Percentiles rank a stretch among this genome's conserved stretches.
These are phyloP conservation scores for Fusarium humuli DNA, from an alignment of 2,329 filamentous ascomycete species.

Conservation along the genomic window DNA sequence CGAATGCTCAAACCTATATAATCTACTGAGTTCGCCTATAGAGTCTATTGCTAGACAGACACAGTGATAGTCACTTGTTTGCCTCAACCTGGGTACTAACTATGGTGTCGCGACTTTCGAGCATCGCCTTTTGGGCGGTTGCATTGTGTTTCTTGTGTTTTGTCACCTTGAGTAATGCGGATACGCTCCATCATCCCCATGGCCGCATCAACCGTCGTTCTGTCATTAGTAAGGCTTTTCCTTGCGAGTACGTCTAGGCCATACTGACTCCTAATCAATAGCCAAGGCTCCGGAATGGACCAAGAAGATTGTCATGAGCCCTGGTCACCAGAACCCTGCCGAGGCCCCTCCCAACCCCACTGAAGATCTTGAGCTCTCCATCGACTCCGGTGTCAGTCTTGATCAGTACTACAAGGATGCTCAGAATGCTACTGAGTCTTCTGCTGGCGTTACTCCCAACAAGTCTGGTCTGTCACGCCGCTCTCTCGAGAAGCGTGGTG, in stretches of 20 bases:
- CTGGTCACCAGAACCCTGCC: slow-evolving; percentile 17
- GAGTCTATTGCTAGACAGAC: neutral
- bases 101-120: neutral
- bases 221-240: slow-evolving; percentile 1
- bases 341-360: neutral
- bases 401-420: slow-evolving; percentile 13
- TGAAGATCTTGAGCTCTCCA: slow-evolving; percentile 8
- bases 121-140: slow-evolving; percentile 2
- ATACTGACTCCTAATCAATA: neutral
- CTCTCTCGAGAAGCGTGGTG: slow-evolving; percentile 5
- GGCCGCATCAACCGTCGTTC: neutral
- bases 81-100: neutral
- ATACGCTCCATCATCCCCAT: neutral
- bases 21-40: neutral
- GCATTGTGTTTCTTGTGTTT: slow-evolving; percentile 7
- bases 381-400: neutral
- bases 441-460: neutral
- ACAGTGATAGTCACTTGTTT: neutral
- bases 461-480: slow-evolving; percentile 2
- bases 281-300: slow-evolving; percentile 15
- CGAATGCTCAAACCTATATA: neutral
- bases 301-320: neutral
- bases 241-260: neutral
- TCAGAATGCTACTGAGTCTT: neutral
- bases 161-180: neutral